These are phyloP conservation scores for Auriscalpium orientale DNA, from an alignment of 768 basidiomycete species.

Conservation along the genomic window DNA sequence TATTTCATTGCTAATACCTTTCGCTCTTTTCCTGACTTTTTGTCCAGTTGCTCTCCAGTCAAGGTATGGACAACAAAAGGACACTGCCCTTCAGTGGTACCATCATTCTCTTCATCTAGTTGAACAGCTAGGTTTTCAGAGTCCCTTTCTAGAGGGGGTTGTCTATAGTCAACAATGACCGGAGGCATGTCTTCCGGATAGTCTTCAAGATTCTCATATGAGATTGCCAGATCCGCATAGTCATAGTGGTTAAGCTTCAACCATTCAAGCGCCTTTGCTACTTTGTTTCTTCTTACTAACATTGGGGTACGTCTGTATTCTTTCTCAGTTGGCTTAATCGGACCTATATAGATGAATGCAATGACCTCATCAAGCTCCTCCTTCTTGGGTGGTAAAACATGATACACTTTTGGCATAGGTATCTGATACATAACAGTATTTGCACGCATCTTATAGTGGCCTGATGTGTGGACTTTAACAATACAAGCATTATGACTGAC, in stretches of 20 bases:
- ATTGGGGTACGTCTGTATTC: conserved; percentile 18
- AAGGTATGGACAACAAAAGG: conserved; percentile 33
- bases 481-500: conserved; percentile 14
- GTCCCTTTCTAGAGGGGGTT: neutral
- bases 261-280: conserved; percentile 1
- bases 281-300: conserved; percentile 5
- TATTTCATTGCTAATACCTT: conserved; percentile 22
- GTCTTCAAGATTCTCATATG: conserved; percentile 8
- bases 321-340: conserved; percentile 18
- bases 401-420: conserved; percentile 26
- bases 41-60: conserved; percentile 18
- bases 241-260: too few relatives aligned
- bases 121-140: conserved; percentile 12
- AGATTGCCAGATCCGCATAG: conserved; percentile 9
- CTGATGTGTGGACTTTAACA: conserved; percentile 4
- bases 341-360: conserved; percentile 26
- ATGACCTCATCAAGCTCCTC: conserved; percentile 27
- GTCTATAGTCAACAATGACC: conserved; percentile 5
- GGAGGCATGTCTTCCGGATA: conserved; percentile 19
- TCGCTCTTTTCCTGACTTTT: neutral
- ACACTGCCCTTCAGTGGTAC: conserved; percentile 24
- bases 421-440: conserved; percentile 27
- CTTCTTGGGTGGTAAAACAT: conserved; percentile 23
- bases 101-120: conserved; percentile 24
- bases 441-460: conserved; percentile 25